phyloP scores from a whole-genome alignment of 495 filamentous ascomycete species.

The Lentithecium fluviatile region DNA sequence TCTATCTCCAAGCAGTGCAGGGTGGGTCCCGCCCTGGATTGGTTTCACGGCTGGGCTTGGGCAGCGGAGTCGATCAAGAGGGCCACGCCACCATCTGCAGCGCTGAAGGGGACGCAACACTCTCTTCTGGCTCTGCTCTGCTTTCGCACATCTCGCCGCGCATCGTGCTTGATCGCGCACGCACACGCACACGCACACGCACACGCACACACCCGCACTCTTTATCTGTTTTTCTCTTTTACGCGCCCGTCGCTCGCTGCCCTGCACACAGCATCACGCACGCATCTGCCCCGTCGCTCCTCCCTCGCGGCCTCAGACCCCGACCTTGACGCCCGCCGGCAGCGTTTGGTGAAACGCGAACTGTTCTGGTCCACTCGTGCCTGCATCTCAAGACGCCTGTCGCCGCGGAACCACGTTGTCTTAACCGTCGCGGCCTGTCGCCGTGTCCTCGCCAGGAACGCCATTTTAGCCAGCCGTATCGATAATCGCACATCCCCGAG shows the following conservation, averaged over 20 bases:
- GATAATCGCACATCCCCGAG: constrained; percentile 18
- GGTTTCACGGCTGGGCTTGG: too few species aligned
- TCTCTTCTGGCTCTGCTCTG: too few species aligned
- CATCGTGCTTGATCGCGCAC: too few species aligned
- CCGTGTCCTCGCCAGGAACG: constrained; percentile 25
- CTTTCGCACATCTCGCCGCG: too few species aligned
- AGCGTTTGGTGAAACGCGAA: constrained; percentile 38
- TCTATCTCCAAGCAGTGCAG: too few species aligned
- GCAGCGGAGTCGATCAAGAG: too few species aligned
- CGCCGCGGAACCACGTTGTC: constrained; percentile 1
- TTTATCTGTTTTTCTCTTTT: too few species aligned
- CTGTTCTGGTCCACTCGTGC: constrained; percentile 11
- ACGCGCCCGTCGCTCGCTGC: neutral
- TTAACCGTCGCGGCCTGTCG: constrained; percentile 2
- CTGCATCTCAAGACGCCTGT: neutral
- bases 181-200: too few species aligned
- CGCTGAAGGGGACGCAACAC: too few species aligned
- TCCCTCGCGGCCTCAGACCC: constrained; percentile 13
- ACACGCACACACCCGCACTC: too few species aligned
- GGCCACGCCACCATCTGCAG: too few species aligned
- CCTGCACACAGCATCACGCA: constrained; percentile 3
- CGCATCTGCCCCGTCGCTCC: constrained; percentile 3
- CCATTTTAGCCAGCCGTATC: constrained; percentile 6
- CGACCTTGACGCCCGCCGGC: constrained; percentile 3
- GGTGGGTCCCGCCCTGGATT: too few species aligned